Base-by-base conservation (phyloP, 208 protist genomes). In the Leishmania lainsoni region DNA sequence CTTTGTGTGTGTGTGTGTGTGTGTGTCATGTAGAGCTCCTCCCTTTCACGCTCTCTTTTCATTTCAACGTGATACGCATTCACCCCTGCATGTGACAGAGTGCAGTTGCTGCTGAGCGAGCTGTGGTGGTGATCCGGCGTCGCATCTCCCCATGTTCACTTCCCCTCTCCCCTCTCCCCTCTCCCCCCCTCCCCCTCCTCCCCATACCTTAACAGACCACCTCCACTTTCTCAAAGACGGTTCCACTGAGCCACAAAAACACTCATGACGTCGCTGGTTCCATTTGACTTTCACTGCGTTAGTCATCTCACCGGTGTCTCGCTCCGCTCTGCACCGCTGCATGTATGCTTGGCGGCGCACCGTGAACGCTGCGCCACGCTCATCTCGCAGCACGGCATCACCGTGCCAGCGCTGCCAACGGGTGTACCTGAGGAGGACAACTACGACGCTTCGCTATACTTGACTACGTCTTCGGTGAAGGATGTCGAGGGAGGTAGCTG, bases 261-360 rank as follows among this genome's bases (percentile, higher is more conserved):
- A 1, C 20, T 29, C 49, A 86, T 86, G 82, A 48, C 82, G 16
- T 86, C 82, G 5, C 82, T 86, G 45, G 35, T 86, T 10, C 82
- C 82, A 5, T 86, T 86, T 35, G 82, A 86, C 58, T 82, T 86
- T 42, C 82, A 74, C 16, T 86, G 82, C 22, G 22, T 86, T 39
- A 58, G 78, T 16, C 82, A 86, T 35, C 76, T 86, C 65, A 80
- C 68, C 4, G 82, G 78, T 20, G 54, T 86, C 42, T 86, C 82
- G 1, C 82, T 86, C 20, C 82, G 82, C 22, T 86, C 78, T 26
- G 82, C 82, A 8, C 82, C 82, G 12, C 74, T 81, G 51, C 74
- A 80, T 52, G 22, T 86, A 20, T 48, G 49, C 17, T n/a, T 86
- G 66, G 78, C 82, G 8, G 10, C 54, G n/a, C 72, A 32, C 26